These are phyloP conservation scores for Tubosaeta sp. DNA, from an alignment of 768 basidiomycete genomes.

Conservation along the genomic window DNA sequence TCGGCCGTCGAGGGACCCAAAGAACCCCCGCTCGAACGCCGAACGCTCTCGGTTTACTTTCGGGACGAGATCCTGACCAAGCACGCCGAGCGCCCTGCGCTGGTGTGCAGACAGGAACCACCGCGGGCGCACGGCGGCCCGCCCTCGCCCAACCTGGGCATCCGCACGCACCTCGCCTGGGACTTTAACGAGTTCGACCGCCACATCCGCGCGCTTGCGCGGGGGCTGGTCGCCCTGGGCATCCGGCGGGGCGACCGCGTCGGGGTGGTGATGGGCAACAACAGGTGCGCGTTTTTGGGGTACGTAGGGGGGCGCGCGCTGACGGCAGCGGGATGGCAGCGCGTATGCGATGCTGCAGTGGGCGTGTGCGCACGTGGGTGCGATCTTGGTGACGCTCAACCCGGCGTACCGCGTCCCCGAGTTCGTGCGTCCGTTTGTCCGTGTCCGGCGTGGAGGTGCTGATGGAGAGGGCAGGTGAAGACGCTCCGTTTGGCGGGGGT, in stretches of 20 bases:
- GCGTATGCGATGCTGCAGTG: slow-evolving; percentile 79
- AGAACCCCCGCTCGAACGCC: slow-evolving; percentile 49
- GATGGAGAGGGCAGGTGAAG: slow-evolving; percentile 39
- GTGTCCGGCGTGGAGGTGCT: background rate
- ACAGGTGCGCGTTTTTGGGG: slow-evolving; percentile 46
- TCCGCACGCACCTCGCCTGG: slow-evolving; percentile 61
- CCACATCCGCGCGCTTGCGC: slow-evolving; percentile 62
- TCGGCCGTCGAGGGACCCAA: slow-evolving; percentile 57
- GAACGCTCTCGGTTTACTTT: slow-evolving; percentile 64
- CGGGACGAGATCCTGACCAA: slow-evolving; percentile 47
- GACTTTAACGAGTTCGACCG: slow-evolving; percentile 65
- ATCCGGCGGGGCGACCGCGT: slow-evolving; percentile 74
- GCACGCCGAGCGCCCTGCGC: slow-evolving; percentile 50
- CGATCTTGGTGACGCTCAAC: slow-evolving; percentile 77
- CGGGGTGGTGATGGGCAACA: slow-evolving; percentile 82
- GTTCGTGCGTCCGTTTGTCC: slow-evolving; percentile 42
- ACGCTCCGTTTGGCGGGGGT: slow-evolving; percentile 62
- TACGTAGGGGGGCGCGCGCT: background rate
- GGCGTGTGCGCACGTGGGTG: slow-evolving; percentile 85
- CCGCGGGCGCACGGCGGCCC: slow-evolving; percentile 62
- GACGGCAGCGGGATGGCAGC: slow-evolving; percentile 38
- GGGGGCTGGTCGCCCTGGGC: slow-evolving; percentile 66
- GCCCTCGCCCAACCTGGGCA: slow-evolving; percentile 43
- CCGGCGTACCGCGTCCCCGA: slow-evolving; percentile 74
- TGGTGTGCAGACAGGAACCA: slow-evolving; percentile 60